Evolutionary conservation across 495 filamentous ascomycete species (phyloP).

Genomic region (Tuber indicum): DNA sequence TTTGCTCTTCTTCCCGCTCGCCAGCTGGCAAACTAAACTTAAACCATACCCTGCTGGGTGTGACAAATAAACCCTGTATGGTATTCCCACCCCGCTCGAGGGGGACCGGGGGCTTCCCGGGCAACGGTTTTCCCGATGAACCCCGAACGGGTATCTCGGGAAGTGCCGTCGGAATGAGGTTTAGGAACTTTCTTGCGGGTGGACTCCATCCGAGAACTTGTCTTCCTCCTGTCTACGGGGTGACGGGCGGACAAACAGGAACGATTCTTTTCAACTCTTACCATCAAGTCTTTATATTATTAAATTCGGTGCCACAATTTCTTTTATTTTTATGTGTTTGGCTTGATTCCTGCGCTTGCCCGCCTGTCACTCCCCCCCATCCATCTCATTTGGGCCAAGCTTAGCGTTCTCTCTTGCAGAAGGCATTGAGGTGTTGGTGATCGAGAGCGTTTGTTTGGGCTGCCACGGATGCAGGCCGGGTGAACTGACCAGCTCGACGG

Average conservation of each 20-base stretch:
- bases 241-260: not conserved
- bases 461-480: not conserved
- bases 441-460: not conserved
- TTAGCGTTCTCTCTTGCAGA: not conserved
- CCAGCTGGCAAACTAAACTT: conserved; percentile 2
- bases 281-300: not conserved
- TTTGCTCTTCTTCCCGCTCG: not conserved
- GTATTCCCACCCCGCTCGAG: not conserved
- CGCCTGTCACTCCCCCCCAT: not conserved
- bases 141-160: not conserved
- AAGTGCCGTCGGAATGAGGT: not conserved
- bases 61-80: not conserved
- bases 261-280: not conserved
- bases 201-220: not conserved
- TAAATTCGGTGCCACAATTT: not conserved
- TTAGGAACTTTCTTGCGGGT: not conserved
- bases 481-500: not conserved
- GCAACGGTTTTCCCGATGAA: not conserved
- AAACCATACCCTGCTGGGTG: not conserved
- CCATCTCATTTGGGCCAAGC: not conserved
- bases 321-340: not conserved
- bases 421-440: not conserved
- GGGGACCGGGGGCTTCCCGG: not conserved
- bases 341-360: not conserved
- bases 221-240: not conserved